Conservation (phyloP, 2,329 filamentous ascomycete species). For the Xylariaceae sp. region DNA sequence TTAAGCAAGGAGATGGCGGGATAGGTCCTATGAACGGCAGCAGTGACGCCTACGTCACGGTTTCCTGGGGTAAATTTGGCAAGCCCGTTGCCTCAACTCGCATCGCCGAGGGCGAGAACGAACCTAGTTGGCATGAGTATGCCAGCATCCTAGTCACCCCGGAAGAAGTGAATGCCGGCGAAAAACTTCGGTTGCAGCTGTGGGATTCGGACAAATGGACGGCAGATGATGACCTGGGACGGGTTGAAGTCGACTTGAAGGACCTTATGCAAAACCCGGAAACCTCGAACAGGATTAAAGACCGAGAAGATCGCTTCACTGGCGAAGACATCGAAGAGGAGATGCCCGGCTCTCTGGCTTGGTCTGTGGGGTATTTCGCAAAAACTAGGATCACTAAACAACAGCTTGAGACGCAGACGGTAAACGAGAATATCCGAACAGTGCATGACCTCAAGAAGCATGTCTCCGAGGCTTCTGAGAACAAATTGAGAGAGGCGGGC, state of each 20-base stretch:
- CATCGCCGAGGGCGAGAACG: conserved; percentile 68
- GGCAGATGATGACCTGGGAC: conserved; percentile 76
- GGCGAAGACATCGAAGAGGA: conserved; percentile 69
- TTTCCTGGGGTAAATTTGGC: conserved; percentile 80
- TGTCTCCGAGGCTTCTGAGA: conserved; percentile 59
- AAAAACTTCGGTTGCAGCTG: conserved; percentile 71
- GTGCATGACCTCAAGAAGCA: conserved; percentile 65
- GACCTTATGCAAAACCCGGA: conserved; percentile 65
- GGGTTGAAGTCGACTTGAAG: conserved; percentile 73
- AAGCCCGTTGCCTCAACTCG: conserved; percentile 72
- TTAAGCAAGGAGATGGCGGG: conserved; percentile 73
- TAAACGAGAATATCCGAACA: conserved; percentile 62
- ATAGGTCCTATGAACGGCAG: conserved; percentile 67
- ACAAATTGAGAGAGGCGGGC: conserved; percentile 70
- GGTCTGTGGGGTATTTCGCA: conserved; percentile 75
- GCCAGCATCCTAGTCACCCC: conserved; percentile 72
- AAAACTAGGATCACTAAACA: conserved; percentile 69
- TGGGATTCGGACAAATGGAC: conserved; percentile 79
- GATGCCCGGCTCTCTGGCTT: conserved; percentile 73
- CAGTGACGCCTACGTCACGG: conserved; percentile 74
- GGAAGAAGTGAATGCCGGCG: conserved; percentile 75
- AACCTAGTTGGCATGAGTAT: conserved; percentile 75
- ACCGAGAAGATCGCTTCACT: conserved; percentile 69
- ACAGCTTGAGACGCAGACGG: conserved; percentile 67
- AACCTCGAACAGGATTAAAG: conserved; percentile 66